A percentile compares a stretch with the other conserved stretches of the same genome.
These are phyloP conservation scores for Barnettozyma californica DNA, from an alignment of 805 yeast genomes.

Conservation along the genomic window DNA sequence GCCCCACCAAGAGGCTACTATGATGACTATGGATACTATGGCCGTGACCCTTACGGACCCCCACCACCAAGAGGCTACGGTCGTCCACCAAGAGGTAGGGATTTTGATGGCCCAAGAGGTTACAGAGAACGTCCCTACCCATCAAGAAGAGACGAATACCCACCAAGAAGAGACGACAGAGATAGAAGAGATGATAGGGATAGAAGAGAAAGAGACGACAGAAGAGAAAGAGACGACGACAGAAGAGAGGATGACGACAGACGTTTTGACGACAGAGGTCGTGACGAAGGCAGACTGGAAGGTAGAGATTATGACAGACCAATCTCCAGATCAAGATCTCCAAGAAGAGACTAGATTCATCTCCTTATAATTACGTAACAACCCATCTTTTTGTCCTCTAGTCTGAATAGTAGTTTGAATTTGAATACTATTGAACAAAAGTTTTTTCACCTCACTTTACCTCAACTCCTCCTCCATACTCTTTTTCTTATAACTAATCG, in stretches of 20 bases:
- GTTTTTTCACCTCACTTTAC: too few species aligned
- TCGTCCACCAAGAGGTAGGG: conserved; percentile 11
- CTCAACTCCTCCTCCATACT: too few species aligned
- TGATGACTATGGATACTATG: conserved; percentile 7
- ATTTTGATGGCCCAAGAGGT: conserved; percentile 13
- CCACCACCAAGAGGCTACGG: conserved; percentile 12
- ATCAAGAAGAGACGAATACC: conserved; percentile 9
- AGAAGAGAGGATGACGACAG: conserved; percentile 12
- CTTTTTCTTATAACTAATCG: too few species aligned
- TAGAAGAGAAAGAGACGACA: conserved; percentile 12
- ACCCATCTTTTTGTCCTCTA: too few species aligned
- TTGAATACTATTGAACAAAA: too few species aligned
- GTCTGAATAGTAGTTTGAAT: too few species aligned
- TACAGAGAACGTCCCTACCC: conserved; percentile 15
- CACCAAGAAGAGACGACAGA: conserved; percentile 10
- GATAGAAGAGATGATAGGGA: conserved; percentile 10
- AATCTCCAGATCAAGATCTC: conserved; percentile 28
- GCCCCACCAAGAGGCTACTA: conserved; percentile 9
- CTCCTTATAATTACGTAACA: background rate
- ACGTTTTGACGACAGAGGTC: conserved; percentile 13
- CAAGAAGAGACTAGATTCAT: conserved; percentile 21
- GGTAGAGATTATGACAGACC: conserved; percentile 17
- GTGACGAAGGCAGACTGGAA: conserved; percentile 12
- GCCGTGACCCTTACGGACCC: conserved; percentile 14
- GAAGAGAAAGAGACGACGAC: conserved; percentile 19